Percentiles rank a stretch among this genome's conserved stretches.
Conservation (phyloP, 176 grass and related monocot genomes). For the Hordeum marinum region DNA sequence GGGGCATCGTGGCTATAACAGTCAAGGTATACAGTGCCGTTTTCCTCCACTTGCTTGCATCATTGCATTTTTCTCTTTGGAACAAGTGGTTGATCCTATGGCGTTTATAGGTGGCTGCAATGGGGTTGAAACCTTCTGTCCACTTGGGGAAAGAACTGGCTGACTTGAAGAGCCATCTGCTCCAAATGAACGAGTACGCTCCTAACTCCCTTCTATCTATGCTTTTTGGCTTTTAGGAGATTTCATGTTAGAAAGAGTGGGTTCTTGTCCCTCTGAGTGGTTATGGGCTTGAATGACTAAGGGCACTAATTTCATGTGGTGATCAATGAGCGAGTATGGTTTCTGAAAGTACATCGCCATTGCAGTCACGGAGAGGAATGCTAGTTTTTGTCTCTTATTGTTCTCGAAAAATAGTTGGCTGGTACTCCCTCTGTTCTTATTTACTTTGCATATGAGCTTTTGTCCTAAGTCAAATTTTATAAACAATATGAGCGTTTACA, state of each 20-base stretch:
- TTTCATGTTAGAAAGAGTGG: not conserved
- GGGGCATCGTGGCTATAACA: slow-evolving; percentile 75
- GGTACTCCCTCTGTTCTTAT: not conserved
- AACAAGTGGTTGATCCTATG: not conserved
- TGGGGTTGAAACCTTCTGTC: slow-evolving; percentile 75
- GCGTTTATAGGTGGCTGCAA: slow-evolving; percentile 66
- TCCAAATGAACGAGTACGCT: slow-evolving; percentile 76
- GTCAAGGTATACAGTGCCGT: slow-evolving; percentile 60
- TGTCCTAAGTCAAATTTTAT: too few relatives aligned
- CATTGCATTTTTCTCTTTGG: not conserved
- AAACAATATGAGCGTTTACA: too few relatives aligned
- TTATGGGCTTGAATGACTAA: not conserved
- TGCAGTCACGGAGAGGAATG: not conserved
- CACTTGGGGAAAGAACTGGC: slow-evolving; percentile 87
- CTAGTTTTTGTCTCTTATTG: not conserved
- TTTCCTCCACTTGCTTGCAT: not conserved
- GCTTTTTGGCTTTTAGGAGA: not conserved
- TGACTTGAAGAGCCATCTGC: slow-evolving; percentile 62
- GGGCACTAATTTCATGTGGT: not conserved
- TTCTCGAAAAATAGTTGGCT: not conserved
- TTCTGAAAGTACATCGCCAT: not conserved
- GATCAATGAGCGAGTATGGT: not conserved
- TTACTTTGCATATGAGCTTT: too few relatives aligned
- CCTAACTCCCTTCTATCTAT: not conserved
- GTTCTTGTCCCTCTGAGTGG: not conserved